Base-by-base conservation (phyloP, 192 early-diverging fungal genomes). In the Spinellus fusiger region DNA sequence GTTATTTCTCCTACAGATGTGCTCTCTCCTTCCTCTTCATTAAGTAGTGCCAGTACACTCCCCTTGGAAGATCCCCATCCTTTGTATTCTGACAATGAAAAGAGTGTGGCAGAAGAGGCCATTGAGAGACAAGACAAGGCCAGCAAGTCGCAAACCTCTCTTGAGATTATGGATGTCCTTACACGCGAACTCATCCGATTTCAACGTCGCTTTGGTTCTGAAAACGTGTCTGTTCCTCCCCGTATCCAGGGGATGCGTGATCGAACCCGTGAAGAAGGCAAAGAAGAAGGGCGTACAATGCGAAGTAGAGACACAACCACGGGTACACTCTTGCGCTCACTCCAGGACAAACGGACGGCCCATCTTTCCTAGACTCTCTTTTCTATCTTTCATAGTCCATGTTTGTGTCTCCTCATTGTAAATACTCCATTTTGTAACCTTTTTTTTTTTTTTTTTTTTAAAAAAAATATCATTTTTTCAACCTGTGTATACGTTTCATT, bases 161-260 rank as follows among this genome's bases (percentile, higher is more conserved):
- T 81, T 16, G 79, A 81, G n/a, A 56, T 81, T 44, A 72, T 81
- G 76, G 74, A 81, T 64, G 67, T 69, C 32, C 56, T 81, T 23
- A 76, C 74, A 13, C 69, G 79, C 16, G 79, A 81, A 46, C 27
- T 81, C 51, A 70, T 76, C 31, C 73, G 73, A 18, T 81, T 81
- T 64, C 79, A 81, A 46, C 69, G 73, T 13, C 76, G 71, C 22
- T 81, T 73, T 59, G 76, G 73, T 1, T 26, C 49, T 8, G 32
- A 49, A 26, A 51, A 20, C 32, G 13, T 12, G 1, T 15, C 20
- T 18, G n/a, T 18, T 5, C 40, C 13, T 12, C 10, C 40, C 13
- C 40, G 40, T 2, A 3, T 44, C 15, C 13, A 44, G 13, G 40
- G 40, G 15, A 44, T 2, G 3, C 13, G 10, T 44, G 1, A n/a